phyloP scores from a whole-genome alignment of 306 rosid genomes.

The Arachis stenosperma region DNA sequence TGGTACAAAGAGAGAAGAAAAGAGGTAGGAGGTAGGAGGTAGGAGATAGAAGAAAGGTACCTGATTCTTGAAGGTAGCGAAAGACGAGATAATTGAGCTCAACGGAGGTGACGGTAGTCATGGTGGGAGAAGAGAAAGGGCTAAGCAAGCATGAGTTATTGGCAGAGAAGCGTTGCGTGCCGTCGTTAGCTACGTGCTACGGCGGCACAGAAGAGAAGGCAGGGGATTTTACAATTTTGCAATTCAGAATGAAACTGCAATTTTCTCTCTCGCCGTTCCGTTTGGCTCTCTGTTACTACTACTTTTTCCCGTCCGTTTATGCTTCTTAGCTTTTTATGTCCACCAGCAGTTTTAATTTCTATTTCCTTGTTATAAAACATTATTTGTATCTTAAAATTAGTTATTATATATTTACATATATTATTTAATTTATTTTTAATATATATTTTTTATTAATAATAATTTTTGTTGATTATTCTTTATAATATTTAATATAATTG shows the following conservation, averaged over 20 bases:
- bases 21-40: too few species aligned
- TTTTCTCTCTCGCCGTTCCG: neutral
- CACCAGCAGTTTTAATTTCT: neutral
- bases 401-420: too few species aligned
- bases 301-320: neutral
- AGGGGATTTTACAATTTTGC: neutral
- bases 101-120: slow-evolving; percentile 80
- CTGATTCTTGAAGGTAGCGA: slow-evolving; percentile 96
- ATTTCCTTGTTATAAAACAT: too few species aligned
- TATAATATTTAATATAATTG: too few species aligned
- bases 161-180: neutral
- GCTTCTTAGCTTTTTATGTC: neutral
- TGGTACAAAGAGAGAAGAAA: neutral
- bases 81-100: slow-evolving; percentile 85
- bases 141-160: neutral
- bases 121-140: slow-evolving; percentile 34
- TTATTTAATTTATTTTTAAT: too few species aligned
- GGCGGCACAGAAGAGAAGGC: neutral
- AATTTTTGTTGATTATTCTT: too few species aligned
- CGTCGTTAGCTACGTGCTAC: too few species aligned
- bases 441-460: too few species aligned
- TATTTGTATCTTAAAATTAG: too few species aligned
- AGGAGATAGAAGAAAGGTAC: slow-evolving; percentile 16
- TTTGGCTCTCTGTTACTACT: neutral
- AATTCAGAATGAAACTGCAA: too few species aligned